Evolutionary conservation across 371 early-diverging fungal species (phyloP), one percentile per base, ranked within the genome.

Genomic region (Apophysomyces elegans): DNA sequence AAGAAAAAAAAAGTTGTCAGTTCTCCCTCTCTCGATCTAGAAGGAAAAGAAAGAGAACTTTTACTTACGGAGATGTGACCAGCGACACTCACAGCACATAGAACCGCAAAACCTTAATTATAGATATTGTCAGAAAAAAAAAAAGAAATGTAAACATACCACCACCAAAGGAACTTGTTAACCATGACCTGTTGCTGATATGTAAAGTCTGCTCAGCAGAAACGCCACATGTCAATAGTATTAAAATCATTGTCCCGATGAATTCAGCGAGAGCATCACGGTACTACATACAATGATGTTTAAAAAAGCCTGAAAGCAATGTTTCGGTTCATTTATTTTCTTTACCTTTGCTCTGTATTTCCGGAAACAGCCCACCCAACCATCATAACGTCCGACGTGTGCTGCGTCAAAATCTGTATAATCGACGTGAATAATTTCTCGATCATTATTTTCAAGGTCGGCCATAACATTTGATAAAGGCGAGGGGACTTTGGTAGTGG

Each of bases 211-310:
- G 75, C 70, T 87, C 86, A 26, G 88, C 88, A 18, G 87, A 79
- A 18, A 86, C 86, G 35, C 91, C 91, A 62, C 86, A 79, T 8
- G 90, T 89, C 50, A 94, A 81, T 44, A 91, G 58, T 11, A 93
- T 75, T 39, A 94, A 76, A 14, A 93, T 70, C 63, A 86, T 77
- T 13, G 95, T 94, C 26, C 94, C 95, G 62, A 93, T 79, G 66
- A 93, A 91, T 81, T 94, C 95, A 56, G 93, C 93, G 38, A 93
- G 71, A 46, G 85, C 87, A 72, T 90, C 90, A 65, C 91, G 81
- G 71, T 81, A 76, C 77, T 81, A 50, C 8, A 18, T 7, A 21
- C n/a, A 18, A 50, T 21, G 54, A 50, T 50, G 54, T 7, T 9
- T 16, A 50, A 9, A 21, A 11, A 9, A 6, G 21, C 4, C 21